Percentiles rank a stretch among this genome's conserved stretches.
Evolutionary conservation across 805 yeast genomes (phyloP).

Genomic region (Phaffomyces opuntiae): DNA sequence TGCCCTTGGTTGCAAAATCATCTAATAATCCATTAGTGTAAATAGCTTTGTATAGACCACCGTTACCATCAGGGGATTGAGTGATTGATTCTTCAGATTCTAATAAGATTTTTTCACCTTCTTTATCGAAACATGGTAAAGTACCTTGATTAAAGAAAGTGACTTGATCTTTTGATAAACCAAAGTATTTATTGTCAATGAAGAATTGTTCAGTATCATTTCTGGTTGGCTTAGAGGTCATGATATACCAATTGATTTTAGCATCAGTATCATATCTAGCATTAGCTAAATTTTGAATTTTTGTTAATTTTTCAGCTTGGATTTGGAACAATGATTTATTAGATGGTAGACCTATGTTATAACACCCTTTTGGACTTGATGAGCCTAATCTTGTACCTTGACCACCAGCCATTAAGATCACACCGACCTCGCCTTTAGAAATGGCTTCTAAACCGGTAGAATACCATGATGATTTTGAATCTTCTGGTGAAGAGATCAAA

Average conservation of each 20-base stretch:
- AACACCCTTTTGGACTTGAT: slow-evolving; percentile 88
- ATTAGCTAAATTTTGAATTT: slow-evolving; percentile 52
- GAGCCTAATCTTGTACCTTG: slow-evolving; percentile 97
- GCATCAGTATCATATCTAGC: slow-evolving; percentile 23
- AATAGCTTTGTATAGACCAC: slow-evolving; percentile 89
- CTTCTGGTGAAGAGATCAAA: slow-evolving; percentile 28
- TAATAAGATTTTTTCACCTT: slow-evolving; percentile 66
- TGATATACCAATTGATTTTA: slow-evolving; percentile 75
- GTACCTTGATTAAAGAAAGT: slow-evolving; percentile 91
- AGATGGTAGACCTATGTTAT: slow-evolving; percentile 78
- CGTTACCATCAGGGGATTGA: slow-evolving; percentile 96
- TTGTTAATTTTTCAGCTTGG: slow-evolving; percentile 79
- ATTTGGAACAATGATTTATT: slow-evolving; percentile 80
- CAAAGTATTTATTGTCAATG: slow-evolving; percentile 56
- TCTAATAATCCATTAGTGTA: slow-evolving; percentile 53
- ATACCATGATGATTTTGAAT: slow-evolving; percentile 18
- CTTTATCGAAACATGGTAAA: slow-evolving; percentile 74
- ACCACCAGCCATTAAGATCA: slow-evolving; percentile 94
- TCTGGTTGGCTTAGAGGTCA: slow-evolving; percentile 92
- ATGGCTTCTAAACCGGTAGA: slow-evolving; percentile 62
- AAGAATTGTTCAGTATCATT: slow-evolving; percentile 68
- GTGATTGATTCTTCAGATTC: slow-evolving; percentile 50
- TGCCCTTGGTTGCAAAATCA: slow-evolving; percentile 60
- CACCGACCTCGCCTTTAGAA: slow-evolving; percentile 69
- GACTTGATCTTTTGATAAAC: slow-evolving; percentile 53